Base-by-base conservation (phyloP, 108 stramenopile species). In the Skeletonema grethae region DNA sequence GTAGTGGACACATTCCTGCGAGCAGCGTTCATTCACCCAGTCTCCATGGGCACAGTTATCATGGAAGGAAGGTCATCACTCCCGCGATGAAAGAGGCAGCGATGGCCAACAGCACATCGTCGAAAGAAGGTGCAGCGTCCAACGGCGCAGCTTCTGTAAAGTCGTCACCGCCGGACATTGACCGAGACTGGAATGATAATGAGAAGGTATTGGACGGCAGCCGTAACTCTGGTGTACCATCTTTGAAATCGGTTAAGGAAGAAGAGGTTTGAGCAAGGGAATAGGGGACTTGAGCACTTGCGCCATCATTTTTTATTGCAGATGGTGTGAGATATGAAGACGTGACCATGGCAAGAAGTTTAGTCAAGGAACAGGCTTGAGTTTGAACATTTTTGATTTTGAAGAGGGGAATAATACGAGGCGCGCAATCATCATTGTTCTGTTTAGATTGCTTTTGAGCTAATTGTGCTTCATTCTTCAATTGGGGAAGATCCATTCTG, bases 1-100 rank as follows among this genome's bases (percentile, higher is more conserved):
- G 39, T 18, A 45, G 53, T 62, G 61, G 22, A 32, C 28, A 20
- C 12, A 56, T 22, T 22, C 22, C 22, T 24, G 50, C 50, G 9
- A 53, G 50, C 22, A 53, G 50, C 50, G 50, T 53, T 9, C 50
- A 53, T 22, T 53, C 50, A 7, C 8, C n/a, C 1, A 53, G 50
- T 53, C 50, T 53, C 22, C 50, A 53, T 7, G 50, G 50, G 50
- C 2, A n/a, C 22, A 22, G 20, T 20, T 53, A 53, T 53, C 50
- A 53, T n/a, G 50, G 50, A 53, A 53, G 50, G 22, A 53, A 24
- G 4, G 50, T 53, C 50, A 53, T 53, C 50, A 53, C 50, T 43
- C 15, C 41, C 10, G 41, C 41, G 3, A 43, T 43, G 50, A 53
- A 53, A 53, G 50, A 53, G 4, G 50, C 2, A 7, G 50, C 50